Conservation (phyloP, 2,329 filamentous ascomycete genomes). For the Colletotrichum sp. region DNA sequence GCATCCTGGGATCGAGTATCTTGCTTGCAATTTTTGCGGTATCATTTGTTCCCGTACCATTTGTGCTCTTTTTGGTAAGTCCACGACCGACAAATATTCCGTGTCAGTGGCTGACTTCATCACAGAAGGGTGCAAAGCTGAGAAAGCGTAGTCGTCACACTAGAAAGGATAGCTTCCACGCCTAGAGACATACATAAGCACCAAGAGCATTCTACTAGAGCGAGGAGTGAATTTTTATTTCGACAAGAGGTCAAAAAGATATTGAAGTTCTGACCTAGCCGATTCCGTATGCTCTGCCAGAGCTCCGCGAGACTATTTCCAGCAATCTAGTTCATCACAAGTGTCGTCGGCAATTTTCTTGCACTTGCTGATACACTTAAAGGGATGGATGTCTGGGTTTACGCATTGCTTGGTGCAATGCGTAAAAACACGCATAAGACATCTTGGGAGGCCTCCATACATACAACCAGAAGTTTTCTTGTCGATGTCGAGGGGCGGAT, state of each 20-base stretch:
- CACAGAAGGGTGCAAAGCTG: neutral
- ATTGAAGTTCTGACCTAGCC: neutral
- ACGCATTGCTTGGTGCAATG: neutral
- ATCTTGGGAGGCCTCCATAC: neutral
- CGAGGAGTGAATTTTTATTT: neutral
- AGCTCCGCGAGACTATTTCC: neutral
- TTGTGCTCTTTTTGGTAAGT: constrained; percentile 21
- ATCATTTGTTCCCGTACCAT: constrained; percentile 4
- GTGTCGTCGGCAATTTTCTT: neutral
- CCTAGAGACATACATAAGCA: neutral
- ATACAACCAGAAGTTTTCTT: neutral
- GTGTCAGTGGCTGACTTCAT: neutral
- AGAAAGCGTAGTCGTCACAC: neutral
- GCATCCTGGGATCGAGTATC: constrained; percentile 3
- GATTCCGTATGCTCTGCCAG: neutral
- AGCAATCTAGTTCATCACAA: neutral
- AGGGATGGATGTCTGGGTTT: neutral
- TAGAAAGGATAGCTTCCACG: neutral
- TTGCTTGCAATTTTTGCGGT: constrained; percentile 4
- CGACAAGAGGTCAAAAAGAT: neutral
- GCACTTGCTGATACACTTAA: neutral
- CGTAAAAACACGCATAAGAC: neutral
- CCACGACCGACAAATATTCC: rapidly evolving
- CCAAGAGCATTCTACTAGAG: neutral
- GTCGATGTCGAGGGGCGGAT: neutral